A percentile compares a stretch with the other conserved stretches of the same genome.
Evolutionary conservation across 2,329 filamentous ascomycete genomes (phyloP).

Genomic region (Alternaria hordeiaustralica): DNA sequence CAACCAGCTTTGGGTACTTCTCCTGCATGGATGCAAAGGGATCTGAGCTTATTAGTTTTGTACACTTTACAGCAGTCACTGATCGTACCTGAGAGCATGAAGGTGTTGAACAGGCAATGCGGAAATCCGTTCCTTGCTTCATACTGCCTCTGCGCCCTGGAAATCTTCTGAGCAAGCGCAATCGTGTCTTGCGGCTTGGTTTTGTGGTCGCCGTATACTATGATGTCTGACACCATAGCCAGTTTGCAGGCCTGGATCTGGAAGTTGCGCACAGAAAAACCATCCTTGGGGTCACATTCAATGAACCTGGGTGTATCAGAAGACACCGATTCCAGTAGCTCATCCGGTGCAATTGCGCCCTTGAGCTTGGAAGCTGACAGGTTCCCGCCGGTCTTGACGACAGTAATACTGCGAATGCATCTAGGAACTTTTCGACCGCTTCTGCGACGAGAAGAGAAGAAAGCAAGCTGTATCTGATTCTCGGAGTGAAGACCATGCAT

Average conservation of each 20-base stretch:
- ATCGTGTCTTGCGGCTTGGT: conserved; percentile 68
- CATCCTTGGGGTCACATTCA: conserved; percentile 83
- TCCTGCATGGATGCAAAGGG: conserved; percentile 65
- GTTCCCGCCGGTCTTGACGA: conserved; percentile 90
- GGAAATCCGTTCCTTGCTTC: conserved; percentile 69
- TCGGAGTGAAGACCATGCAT: conserved; percentile 88
- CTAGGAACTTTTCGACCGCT: conserved; percentile 72
- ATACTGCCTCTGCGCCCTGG: conserved; percentile 74
- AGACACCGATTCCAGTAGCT: conserved; percentile 68
- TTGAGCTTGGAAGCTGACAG: conserved; percentile 77
- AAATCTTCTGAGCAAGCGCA: conserved; percentile 68
- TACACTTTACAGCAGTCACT: neutral
- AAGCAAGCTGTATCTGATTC: conserved; percentile 87
- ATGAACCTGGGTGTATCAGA: conserved; percentile 69
- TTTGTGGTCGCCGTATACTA: conserved; percentile 83
- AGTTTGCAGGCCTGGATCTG: conserved; percentile 93
- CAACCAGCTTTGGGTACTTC: conserved; percentile 72
- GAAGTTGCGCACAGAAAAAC: conserved; percentile 96
- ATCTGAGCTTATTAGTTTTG: conserved; percentile 20
- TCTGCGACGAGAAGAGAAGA: conserved; percentile 81
- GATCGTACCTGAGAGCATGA: conserved; percentile 67
- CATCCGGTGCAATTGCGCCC: conserved; percentile 81
- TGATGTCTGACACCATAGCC: conserved; percentile 86
- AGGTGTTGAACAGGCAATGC: conserved; percentile 78
- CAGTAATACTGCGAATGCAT: conserved; percentile 79